Evolutionary conservation across 805 yeast species (phyloP), one percentile per base, ranked within the genome.

Genomic region (Hanseniaspora nectarophila): DNA sequence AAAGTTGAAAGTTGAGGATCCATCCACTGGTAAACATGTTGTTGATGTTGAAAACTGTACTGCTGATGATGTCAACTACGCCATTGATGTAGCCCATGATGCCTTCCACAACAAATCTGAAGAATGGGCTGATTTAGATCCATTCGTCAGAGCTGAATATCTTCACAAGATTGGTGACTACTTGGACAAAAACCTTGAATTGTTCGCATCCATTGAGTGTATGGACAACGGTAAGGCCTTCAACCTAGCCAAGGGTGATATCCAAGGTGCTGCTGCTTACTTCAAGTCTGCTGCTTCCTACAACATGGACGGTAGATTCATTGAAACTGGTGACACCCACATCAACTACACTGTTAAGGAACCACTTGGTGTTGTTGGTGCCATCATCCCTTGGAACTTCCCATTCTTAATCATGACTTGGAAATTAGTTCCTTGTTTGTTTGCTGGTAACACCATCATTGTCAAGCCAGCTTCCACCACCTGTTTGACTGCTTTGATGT

Each of bases 321-420:
- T 82, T 46, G 76, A 79, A 59, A 75, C 85, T 43, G 86, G 85
- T 56, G 69, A 71, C 47, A 68, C 76, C 35, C 82, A 82, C 65
- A 74, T 80, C 61, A 77, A 74, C 59, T 82, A 74, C 70, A 78
- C 85, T 53, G 73, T 76, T 63, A 78, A 78, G 65, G 88, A 82
- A 66, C 89, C 90, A 59, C 67, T 82, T 58, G 90, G 89, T 65
- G 84, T 82, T 37, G 82, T 87, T 71, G 90, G 89, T 58, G 87
- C 81, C 67, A 82, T 83, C 57, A 82, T 83, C 56, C 89, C 90
- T 64, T 83, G 89, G 89, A 83, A 83, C 66, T 83, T 83, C 77
- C 90, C 90, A 60, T 68, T 83, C 57, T 73, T 83, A 72, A 82
- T 83, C 85, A 73, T 80, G 66, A 68, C 84, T 40, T 83, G 90